These are phyloP conservation scores for Eremochloa ophiuroides DNA, from an alignment of 176 grass and related monocot species.

Conservation along the genomic window DNA sequence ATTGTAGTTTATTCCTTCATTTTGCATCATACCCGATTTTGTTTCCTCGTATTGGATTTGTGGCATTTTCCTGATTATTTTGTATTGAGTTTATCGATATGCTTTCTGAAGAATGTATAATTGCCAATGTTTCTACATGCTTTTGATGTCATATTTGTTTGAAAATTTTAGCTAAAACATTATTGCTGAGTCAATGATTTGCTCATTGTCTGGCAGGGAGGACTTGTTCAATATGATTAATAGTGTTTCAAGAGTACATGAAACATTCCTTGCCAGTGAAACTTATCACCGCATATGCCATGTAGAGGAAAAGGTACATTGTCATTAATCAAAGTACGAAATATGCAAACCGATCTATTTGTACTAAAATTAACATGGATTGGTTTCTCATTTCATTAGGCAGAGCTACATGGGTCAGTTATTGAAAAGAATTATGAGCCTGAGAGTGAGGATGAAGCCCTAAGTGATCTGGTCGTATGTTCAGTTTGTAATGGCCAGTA, in stretches of 20 bases:
- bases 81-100: too few relatives aligned
- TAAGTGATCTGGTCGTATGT: neutral
- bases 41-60: too few relatives aligned
- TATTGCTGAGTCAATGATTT: neutral
- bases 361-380: neutral
- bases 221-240: neutral
- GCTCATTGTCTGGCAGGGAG: neutral
- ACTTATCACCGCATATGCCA: neutral
- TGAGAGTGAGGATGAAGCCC: neutral
- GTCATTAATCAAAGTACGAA: neutral
- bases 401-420: neutral
- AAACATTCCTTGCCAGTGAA: neutral
- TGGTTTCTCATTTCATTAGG: neutral
- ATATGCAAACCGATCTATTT: neutral
- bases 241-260: neutral
- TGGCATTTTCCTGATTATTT: too few relatives aligned
- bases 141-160: neutral
- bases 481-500: neutral
- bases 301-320: neutral
- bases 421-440: neutral
- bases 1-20: too few relatives aligned
- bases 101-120: neutral
- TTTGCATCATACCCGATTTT: too few relatives aligned
- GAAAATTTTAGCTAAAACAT: neutral
- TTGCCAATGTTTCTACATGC: neutral